phyloP scores from a whole-genome alignment of 805 yeast species.

The Sugiyamaella qingdaonensis region DNA sequence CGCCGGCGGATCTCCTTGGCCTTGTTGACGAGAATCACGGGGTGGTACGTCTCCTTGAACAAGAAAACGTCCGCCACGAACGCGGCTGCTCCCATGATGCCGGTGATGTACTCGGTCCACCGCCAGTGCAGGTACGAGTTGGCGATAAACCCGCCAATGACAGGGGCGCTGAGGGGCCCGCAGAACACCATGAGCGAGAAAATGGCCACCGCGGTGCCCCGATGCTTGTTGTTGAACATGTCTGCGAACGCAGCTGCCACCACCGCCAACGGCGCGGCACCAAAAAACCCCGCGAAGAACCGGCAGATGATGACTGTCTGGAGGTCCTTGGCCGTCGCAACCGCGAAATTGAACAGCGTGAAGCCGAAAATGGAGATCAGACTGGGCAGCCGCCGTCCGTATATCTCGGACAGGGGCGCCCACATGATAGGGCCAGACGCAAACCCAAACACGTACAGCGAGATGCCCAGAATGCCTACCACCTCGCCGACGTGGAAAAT shows the following conservation, averaged over 20 bases:
- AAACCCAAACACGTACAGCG: conserved; percentile 86
- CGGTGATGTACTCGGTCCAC: conserved; percentile 73
- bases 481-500: conserved; percentile 58
- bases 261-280: conserved; percentile 82
- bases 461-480: conserved; percentile 70
- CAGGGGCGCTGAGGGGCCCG: conserved; percentile 80
- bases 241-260: conserved; percentile 88
- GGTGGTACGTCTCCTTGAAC: conserved; percentile 63
- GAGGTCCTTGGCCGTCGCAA: conserved; percentile 72
- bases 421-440: conserved; percentile 89
- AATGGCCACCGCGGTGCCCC: conserved; percentile 73
- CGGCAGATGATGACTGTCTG: conserved; percentile 76
- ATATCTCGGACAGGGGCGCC: conserved; percentile 84
- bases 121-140: conserved; percentile 67
- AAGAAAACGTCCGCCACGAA: conserved; percentile 39
- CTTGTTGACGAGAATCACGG: conserved; percentile 55
- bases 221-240: conserved; percentile 55
- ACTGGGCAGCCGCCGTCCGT: conserved; percentile 66
- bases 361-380: conserved; percentile 54
- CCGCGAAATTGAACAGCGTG: conserved; percentile 62
- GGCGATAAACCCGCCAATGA: conserved; percentile 63
- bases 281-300: conserved; percentile 75
- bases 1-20: conserved; percentile 58
- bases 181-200: conserved; percentile 70
- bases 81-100: conserved; percentile 50